Base-by-base conservation (phyloP, 2,329 filamentous ascomycete genomes). In the Ceratocystis colombiana region DNA sequence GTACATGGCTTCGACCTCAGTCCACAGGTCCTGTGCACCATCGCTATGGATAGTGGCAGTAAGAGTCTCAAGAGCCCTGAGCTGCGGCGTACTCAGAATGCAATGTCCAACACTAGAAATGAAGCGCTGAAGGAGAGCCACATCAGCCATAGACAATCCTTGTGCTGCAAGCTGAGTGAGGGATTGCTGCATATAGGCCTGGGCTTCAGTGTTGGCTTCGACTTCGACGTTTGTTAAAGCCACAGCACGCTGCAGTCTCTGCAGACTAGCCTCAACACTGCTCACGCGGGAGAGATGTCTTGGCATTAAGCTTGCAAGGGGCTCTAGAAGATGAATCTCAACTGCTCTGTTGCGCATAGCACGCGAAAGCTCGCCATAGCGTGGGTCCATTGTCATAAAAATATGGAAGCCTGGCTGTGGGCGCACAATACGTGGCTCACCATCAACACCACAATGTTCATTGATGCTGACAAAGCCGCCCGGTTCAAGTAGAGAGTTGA, bases 291-390 rank as follows among this genome's bases (percentile, higher is more conserved):
- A 72, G n/a, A 76, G 71, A 41, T 69, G 71, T 75, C 76, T 2
- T 70, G 64, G 1, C 74, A 66, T 66, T 10, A 53, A 68, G 1
- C 77, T 74, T 1, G 76, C 75, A 3, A 77, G 75, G 74, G 69
- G 85, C 45, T 41, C 50, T 7, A 67, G 80, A 59, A 99, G 79
- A 72, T 87, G 94, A 8, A 99, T 88, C 75, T 99, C 95, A 30
- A 96, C 82, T 62, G 91, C 91, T 74, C 94, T 85, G 75, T 99
- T 99, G 67, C 95, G 83, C 94, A 99, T 99, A 0, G 94, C 94
- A 69, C 94, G 84, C 2, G 94, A 99, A 7, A 99, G 80, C 74
- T 99, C 94, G 20, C 94, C 95, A 74, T 96, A 89, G 62, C 87
- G 85, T 59, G 94, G 87, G 74, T 99, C 93, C 79, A 96, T 88